These are phyloP conservation scores for Kwoniella dendrophila DNA, from an alignment of 768 basidiomycete species.

Conservation along the genomic window DNA sequence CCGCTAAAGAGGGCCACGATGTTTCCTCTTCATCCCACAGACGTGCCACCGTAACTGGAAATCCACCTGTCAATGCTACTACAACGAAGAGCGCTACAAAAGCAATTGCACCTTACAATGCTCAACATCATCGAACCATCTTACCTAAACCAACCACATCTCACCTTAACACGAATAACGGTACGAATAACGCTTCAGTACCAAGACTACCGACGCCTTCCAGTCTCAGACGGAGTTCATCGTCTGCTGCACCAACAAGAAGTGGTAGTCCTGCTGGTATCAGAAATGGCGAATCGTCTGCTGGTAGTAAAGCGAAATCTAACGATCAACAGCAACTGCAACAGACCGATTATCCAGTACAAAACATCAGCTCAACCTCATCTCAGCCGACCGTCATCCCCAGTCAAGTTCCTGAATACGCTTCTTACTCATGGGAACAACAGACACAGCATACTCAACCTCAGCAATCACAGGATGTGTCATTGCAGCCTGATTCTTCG, in stretches of 20 bases:
- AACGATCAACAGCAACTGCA: too few relatives aligned
- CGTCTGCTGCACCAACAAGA: conserved; percentile 11
- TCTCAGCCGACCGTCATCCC: neutral
- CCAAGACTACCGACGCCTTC: conserved; percentile 13
- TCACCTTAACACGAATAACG: conserved; percentile 4
- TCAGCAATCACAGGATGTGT: neutral
- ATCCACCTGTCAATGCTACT: conserved; percentile 25
- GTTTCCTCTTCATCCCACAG: conserved; percentile 16
- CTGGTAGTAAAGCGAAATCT: too few relatives aligned
- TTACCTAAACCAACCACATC: conserved; percentile 32
- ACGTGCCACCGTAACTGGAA: conserved; percentile 35
- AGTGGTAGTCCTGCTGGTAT: conserved; percentile 9
- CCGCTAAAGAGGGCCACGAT: conserved; percentile 1
- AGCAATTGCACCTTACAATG: conserved; percentile 27
- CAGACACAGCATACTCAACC: neutral
- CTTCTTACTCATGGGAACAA: too few relatives aligned
- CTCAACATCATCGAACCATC: conserved; percentile 29
- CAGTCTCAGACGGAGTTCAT: conserved; percentile 1
- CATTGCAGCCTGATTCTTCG: too few relatives aligned
- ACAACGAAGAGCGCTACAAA: conserved; percentile 34
- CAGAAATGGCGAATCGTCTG: neutral
- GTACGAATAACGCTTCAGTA: neutral
- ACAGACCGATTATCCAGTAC: too few relatives aligned
- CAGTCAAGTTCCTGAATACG: too few relatives aligned
- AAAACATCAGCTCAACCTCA: neutral